Percentiles rank a stretch among this genome's conserved stretches.
Conservation (phyloP, 768 basidiomycete species). For the Pulveroboletus sp. region DNA sequence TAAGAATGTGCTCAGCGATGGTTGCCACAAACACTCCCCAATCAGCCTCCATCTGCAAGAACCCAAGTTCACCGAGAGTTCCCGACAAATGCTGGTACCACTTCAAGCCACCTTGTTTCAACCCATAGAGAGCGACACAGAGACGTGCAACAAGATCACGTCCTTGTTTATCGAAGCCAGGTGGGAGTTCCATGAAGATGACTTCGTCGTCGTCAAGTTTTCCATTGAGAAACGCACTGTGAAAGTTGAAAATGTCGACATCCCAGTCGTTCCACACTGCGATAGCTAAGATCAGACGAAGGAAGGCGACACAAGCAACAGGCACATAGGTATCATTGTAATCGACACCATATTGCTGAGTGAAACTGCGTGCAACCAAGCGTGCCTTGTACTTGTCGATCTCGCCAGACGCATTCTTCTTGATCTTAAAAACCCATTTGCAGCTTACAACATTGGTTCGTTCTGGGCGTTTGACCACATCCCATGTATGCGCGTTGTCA, state of each 20-base stretch:
- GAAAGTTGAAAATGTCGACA: no score
- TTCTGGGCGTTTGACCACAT: conserved; percentile 22
- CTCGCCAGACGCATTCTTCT: conserved; percentile 41
- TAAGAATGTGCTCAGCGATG: neutral
- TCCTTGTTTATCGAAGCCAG: no score
- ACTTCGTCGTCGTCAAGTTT: no score
- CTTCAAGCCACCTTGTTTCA: neutral
- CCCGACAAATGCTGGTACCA: conserved; percentile 1
- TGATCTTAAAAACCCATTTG: conserved; percentile 42
- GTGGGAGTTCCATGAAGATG: no score
- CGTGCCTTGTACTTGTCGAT: no score
- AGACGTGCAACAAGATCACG: conserved; percentile 6
- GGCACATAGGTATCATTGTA: conserved; percentile 38
- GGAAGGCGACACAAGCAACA: conserved; percentile 20
- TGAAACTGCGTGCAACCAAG: conserved; percentile 41
- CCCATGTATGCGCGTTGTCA: no score
- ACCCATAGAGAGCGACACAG: conserved; percentile 3
- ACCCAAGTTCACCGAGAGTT: neutral
- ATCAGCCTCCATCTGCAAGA: neutral
- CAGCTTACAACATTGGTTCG: conserved; percentile 31
- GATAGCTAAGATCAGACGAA: no score
- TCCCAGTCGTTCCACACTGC: no score
- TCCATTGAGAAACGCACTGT: no score
- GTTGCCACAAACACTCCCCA: no score
- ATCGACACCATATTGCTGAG: conserved; percentile 38